A percentile compares a stretch with the other conserved stretches of the same genome.
phyloP scores from a whole-genome alignment of 2,329 filamentous ascomycete species.

The Aspergillus persii region DNA sequence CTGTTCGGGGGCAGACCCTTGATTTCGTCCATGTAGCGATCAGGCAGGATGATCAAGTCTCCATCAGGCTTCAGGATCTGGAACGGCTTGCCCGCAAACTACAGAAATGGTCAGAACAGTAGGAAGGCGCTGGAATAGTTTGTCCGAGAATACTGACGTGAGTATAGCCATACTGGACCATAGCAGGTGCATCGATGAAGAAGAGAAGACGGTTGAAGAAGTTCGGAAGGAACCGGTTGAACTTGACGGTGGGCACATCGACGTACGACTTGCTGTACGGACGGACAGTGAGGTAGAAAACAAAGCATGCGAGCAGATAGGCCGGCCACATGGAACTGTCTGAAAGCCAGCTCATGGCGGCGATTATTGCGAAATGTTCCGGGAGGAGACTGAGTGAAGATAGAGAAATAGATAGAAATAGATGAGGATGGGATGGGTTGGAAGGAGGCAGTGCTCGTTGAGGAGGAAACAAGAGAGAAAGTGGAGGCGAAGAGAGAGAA shows the following conservation, averaged over 20 bases:
- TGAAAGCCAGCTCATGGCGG: not conserved
- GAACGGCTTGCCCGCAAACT: constrained; percentile 29
- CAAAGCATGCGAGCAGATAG: not conserved
- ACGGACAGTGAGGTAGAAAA: not conserved
- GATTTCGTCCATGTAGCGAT: constrained; percentile 27
- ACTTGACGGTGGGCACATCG: constrained; percentile 24
- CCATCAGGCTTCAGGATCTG: constrained; percentile 29
- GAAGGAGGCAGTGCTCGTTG: too few relatives aligned
- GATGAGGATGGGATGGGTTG: not conserved
- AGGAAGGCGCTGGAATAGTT: not conserved
- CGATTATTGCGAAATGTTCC: not conserved
- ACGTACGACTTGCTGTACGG: not conserved
- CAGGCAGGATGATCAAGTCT: constrained; percentile 28
- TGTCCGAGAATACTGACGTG: constrained; percentile 13
- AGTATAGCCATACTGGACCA: constrained; percentile 28
- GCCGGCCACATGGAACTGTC: not conserved
- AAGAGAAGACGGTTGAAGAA: constrained; percentile 27
- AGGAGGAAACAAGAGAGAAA: too few relatives aligned
- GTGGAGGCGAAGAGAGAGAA: too few relatives aligned
- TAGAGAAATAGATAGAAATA: not conserved
- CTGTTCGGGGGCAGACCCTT: constrained; percentile 15
- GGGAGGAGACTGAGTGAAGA: not conserved
- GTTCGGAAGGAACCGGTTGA: constrained; percentile 19
- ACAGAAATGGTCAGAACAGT: constrained; percentile 1
- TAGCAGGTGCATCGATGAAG: constrained; percentile 19